Evolutionary conservation across 192 early-diverging fungal species (phyloP), one percentile per base, ranked within the genome.

Genomic region (Spizellomyces sp.): DNA sequence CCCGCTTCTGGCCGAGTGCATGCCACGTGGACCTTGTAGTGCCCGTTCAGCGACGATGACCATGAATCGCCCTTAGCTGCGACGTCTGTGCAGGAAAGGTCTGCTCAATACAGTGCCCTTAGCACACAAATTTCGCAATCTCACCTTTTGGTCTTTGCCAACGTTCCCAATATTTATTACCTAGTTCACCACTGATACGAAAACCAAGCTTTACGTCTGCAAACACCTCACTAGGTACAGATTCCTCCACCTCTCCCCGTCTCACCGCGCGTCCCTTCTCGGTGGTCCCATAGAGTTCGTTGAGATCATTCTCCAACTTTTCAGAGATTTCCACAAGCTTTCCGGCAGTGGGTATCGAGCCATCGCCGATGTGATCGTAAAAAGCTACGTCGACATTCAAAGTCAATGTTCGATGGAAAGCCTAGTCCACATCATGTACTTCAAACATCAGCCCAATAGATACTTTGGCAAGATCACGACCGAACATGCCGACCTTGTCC

Each of bases 21-120:
- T 9, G 54, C 41, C 0, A 75, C 46, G 9, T 17, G 14, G 12
- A 79, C 42, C 7, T 43, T 14, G 59, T 79, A 79, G 15, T 42
- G 60, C 6, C 77, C 77, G 64, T 75, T 79, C 45, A 19, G 36
- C 46, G 77, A 59, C n/a, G 65, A 9, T 22, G 4, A 15, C 45
- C 9, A 17, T 41, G 60, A 4, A 36, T 15, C 41, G 27, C 27
- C 8, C 42, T 10, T 27, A 6, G 15, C 47, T 5, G 36, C 48
- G 15, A 66, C 47, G 12, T 66, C 48, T 14, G 54, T 36, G 27
- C 27, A 48, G 36, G 47, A n/a, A 36, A 27, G 65, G 9, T 5
- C 54, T 19, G 54, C n/a, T 56, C 7, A 56, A 6, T 22, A 19
- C n/a, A n/a, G 22, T 6, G 4, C 5, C 22, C n/a, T 56, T 19